Base-by-base conservation (phyloP, 768 basidiomycete genomes). In the Boletales sp. region DNA sequence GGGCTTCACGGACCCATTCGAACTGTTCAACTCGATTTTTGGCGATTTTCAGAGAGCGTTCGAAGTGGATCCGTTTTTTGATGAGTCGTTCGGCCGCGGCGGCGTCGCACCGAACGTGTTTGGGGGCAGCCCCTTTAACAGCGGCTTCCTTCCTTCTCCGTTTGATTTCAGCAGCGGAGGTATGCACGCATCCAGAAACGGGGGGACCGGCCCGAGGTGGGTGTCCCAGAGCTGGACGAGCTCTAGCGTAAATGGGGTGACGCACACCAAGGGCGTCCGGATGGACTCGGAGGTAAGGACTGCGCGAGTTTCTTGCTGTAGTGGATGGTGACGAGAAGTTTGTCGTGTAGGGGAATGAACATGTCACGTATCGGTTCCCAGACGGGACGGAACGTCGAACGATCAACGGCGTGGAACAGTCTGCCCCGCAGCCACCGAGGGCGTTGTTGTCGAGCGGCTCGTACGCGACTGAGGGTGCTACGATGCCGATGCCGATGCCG, bases 21-120 rank as follows among this genome's bases (percentile, higher is more conserved):
- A 76, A 18, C 69, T 91, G 32, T 91, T 91, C 68, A 75, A 88
- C 53, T 74, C 79, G 4, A 80, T 89, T 48, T 90, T 91, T 51
- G 78, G 80, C 17, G 72, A 81, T 58, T 46, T 74, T 13, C 73
- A 73, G 39, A 56, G 58, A 27, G 66, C 68, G 18, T 68, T 69
- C 32, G 54, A 56, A 18, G 29, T 34, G 13, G 71, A 74, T 49
- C 67, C 74, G 8, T 73, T 75, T 57, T 67, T 69, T 43, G 40
- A 58, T n/a, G 60, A 51, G 34, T 45, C 61, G 8, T 54, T 57
- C 46, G 52, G 46, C 10, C 58, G 42, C 50, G 52, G 43, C 47
- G 57, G 54, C 36, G 51, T 57, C 19, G 54, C 53, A 40, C 43
- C 57, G 40, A 48, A 32, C 29, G 52, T 47, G 5, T 51, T 47